Evolutionary conservation across 805 yeast species (phyloP).

Genomic region (Kazachstania africana): DNA sequence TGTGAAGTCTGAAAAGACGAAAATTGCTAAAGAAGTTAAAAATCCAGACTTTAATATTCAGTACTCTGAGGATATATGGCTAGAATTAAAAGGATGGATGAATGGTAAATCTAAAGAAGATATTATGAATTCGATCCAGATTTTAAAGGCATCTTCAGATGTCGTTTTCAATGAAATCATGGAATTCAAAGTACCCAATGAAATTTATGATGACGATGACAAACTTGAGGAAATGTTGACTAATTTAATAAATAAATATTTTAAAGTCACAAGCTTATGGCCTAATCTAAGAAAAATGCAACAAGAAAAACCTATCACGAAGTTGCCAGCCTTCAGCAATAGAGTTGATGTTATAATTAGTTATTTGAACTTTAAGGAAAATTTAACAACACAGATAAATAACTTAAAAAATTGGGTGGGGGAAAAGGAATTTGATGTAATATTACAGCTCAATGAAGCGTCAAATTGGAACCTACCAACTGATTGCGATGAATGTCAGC

Average conservation of each 20-base stretch:
- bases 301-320: conserved; percentile 62
- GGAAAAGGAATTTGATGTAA: conserved; percentile 62
- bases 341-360: conserved; percentile 69
- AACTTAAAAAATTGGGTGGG: conserved; percentile 74
- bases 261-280: conserved; percentile 67
- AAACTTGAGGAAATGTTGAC: conserved; percentile 41
- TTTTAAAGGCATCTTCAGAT: conserved; percentile 62
- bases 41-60: conserved; percentile 19
- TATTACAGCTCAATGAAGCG: background rate
- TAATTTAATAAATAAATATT: conserved; percentile 46
- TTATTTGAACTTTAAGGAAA: conserved; percentile 68
- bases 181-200: conserved; percentile 45
- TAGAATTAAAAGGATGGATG: conserved; percentile 73
- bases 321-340: conserved; percentile 47
- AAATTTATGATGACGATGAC: conserved; percentile 21
- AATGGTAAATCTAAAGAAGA: conserved; percentile 72
- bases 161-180: conserved; percentile 57
- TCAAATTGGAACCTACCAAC: background rate
- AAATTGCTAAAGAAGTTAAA: conserved; percentile 40
- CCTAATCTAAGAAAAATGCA: conserved; percentile 67
- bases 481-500: too few relatives aligned
- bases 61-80: conserved; percentile 50
- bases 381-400: conserved; percentile 49
- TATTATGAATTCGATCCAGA: conserved; percentile 57
- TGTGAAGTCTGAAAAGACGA: conserved; percentile 78